These are phyloP conservation scores for Papiliotrema fonsecae DNA, from an alignment of 1,284 basidiomycete genomes.

Conservation along the genomic window DNA sequence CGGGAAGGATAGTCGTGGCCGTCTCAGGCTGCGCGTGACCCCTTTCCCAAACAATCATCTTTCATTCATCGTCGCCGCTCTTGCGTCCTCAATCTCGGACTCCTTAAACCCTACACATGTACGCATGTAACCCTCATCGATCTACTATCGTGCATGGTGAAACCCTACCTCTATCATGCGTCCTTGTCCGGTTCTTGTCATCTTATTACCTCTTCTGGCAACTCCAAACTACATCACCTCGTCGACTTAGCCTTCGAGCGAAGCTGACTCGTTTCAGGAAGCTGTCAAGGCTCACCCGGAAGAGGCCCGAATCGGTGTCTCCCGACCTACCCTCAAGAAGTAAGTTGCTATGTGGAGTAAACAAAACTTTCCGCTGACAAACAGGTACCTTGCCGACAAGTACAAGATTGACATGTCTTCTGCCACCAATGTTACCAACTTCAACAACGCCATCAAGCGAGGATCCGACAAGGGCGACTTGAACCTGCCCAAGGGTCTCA, in stretches of 20 bases:
- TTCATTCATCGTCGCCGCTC: neutral
- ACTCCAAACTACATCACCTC: conserved; percentile 8
- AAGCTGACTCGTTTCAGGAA: conserved; percentile 51
- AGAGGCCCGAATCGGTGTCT: conserved; percentile 77
- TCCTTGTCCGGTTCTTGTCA: too few species aligned
- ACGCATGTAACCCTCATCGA: neutral
- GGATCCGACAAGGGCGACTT: conserved; percentile 78
- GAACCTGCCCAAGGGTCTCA: conserved; percentile 76
- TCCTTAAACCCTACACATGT: neutral
- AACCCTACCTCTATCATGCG: too few species aligned
- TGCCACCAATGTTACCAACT: conserved; percentile 70
- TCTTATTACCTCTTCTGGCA: conserved; percentile 34
- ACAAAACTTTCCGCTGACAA: conserved; percentile 12
- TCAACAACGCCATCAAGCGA: conserved; percentile 71
- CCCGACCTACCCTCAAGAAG: conserved; percentile 91
- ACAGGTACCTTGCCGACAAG: conserved; percentile 66
- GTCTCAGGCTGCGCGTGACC: conserved; percentile 1
- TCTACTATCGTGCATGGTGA: neutral
- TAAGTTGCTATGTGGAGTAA: conserved; percentile 46
- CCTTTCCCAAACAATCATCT: neutral
- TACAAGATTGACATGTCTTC: conserved; percentile 71
- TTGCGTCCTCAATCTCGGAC: neutral
- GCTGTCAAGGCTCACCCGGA: conserved; percentile 70
- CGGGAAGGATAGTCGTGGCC: too few species aligned
- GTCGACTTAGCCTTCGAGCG: neutral